These are phyloP conservation scores for Reticulascus tulasneorum DNA, from an alignment of 2,329 filamentous ascomycete genomes.

Conservation along the genomic window DNA sequence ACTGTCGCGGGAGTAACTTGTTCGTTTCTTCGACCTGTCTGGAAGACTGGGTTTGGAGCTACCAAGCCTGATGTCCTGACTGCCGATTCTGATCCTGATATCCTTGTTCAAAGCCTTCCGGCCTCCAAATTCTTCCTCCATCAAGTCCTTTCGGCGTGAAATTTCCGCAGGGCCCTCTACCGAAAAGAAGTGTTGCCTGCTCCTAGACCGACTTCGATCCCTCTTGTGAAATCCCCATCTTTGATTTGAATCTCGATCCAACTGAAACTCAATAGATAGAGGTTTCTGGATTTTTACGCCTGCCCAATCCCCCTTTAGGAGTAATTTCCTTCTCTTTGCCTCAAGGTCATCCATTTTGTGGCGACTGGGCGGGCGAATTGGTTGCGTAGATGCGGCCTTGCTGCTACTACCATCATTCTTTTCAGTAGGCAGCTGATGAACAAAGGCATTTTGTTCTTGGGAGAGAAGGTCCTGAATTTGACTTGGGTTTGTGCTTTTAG, in stretches of 20 bases:
- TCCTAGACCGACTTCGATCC: background rate
- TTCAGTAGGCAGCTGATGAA: too few relatives aligned
- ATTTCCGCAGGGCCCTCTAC: background rate
- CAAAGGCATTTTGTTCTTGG: too few relatives aligned
- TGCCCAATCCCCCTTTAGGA: constrained; percentile 21
- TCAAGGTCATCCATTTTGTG: constrained; percentile 8
- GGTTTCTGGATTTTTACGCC: constrained; percentile 27
- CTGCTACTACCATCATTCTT: too few relatives aligned
- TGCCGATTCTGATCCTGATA: constrained; percentile 12
- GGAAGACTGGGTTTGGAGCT: background rate
- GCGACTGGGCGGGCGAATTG: too few relatives aligned
- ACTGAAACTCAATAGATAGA: constrained; percentile 9
- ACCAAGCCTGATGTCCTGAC: constrained; percentile 3
- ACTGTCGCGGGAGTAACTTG: too few relatives aligned
- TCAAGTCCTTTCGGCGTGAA: background rate
- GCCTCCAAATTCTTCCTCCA: background rate
- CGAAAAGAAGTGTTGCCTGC: background rate
- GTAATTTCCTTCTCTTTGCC: constrained; percentile 11
- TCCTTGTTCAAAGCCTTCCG: too few relatives aligned
- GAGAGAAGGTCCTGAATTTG: too few relatives aligned
- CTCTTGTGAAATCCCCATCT: constrained; percentile 11
- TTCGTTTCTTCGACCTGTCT: too few relatives aligned
- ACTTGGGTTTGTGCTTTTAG: too few relatives aligned
- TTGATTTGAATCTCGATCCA: background rate
- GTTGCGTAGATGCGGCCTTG: too few relatives aligned